phyloP scores from a whole-genome alignment of 2,329 filamentous ascomycete species.

The Hypoxylon sp. region DNA sequence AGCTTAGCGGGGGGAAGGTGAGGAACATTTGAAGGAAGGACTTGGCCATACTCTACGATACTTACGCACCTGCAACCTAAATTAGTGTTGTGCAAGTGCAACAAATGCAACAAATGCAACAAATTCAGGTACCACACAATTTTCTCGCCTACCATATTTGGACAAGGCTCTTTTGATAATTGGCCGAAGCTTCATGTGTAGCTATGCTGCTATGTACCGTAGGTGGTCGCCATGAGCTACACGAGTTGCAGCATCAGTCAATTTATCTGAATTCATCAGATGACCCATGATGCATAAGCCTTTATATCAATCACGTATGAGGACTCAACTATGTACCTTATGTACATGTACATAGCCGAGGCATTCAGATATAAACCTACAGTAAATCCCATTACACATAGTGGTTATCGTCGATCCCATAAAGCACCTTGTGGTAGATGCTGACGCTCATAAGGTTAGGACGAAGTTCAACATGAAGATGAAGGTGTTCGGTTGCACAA shows the following conservation, averaged over 20 bases:
- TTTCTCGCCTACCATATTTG: slow-evolving; percentile 28
- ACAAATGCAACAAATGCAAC: slow-evolving; percentile 5
- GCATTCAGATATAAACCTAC: slow-evolving; percentile 9
- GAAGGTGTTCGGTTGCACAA: slow-evolving; percentile 17
- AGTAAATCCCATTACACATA: slow-evolving; percentile 21
- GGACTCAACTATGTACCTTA: not conserved
- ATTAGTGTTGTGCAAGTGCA: slow-evolving; percentile 11
- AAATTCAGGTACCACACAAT: slow-evolving; percentile 1
- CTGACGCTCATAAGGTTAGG: not conserved
- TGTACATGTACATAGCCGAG: slow-evolving; percentile 16
- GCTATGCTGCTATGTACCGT: no score
- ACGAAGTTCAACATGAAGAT: slow-evolving; percentile 1
- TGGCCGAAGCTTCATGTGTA: slow-evolving; percentile 24
- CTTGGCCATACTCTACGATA: not conserved
- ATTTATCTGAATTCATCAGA: slow-evolving; percentile 37
- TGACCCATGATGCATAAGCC: slow-evolving; percentile 7
- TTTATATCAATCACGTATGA: not conserved
- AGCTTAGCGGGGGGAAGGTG: slow-evolving; percentile 6
- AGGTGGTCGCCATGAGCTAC: not conserved
- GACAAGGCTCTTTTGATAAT: slow-evolving; percentile 23
- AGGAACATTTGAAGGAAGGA: not conserved
- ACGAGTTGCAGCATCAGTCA: slow-evolving; percentile 19
- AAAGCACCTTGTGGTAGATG: slow-evolving; percentile 11
- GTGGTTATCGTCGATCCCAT: slow-evolving; percentile 27
- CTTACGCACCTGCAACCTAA: not conserved